phyloP scores from a whole-genome alignment of 768 basidiomycete species.

The Termitomyces sp. region DNA sequence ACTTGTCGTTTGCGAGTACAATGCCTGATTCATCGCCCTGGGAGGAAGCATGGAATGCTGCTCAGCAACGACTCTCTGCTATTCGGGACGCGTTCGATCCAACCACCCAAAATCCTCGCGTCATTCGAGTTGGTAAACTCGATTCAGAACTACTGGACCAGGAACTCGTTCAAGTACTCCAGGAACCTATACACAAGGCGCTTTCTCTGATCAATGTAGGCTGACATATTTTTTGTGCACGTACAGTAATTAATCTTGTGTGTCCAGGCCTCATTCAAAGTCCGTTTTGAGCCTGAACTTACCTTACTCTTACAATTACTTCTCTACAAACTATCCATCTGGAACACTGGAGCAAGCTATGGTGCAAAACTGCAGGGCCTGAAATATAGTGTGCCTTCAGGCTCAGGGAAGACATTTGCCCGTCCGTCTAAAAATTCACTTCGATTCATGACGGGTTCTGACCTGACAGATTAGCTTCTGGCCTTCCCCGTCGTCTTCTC shows the following conservation, averaged over 20 bases:
- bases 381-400: conserved; percentile 45
- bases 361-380: conserved; percentile 83
- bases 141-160: conserved; percentile 90
- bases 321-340: conserved; percentile 81
- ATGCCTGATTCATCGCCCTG: conserved; percentile 33
- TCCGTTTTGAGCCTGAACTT: conserved; percentile 75
- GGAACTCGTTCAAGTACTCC: conserved; percentile 79
- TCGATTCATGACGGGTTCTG: conserved; percentile 10
- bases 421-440: conserved; percentile 32
- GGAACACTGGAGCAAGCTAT: conserved; percentile 79
- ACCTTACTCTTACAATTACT: conserved; percentile 64
- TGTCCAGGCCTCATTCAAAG: conserved; percentile 52
- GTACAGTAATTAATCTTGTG: conserved; percentile 15
- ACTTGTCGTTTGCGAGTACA: conserved; percentile 14
- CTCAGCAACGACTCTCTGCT: conserved; percentile 51
- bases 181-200: conserved; percentile 77
- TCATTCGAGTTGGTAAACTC: conserved; percentile 84
- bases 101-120: conserved; percentile 38
- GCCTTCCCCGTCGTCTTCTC: conserved; percentile 60
- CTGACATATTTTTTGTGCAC: background rate
- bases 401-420: conserved; percentile 24
- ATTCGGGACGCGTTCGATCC: conserved; percentile 42
- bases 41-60: conserved; percentile 65
- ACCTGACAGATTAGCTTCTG: conserved; percentile 47
- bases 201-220: conserved; percentile 64